Evolutionary conservation across 2,329 filamentous ascomycete species (phyloP), one percentile per base, ranked within the genome.

Genomic region (Paracoccidioides brasiliensis): DNA sequence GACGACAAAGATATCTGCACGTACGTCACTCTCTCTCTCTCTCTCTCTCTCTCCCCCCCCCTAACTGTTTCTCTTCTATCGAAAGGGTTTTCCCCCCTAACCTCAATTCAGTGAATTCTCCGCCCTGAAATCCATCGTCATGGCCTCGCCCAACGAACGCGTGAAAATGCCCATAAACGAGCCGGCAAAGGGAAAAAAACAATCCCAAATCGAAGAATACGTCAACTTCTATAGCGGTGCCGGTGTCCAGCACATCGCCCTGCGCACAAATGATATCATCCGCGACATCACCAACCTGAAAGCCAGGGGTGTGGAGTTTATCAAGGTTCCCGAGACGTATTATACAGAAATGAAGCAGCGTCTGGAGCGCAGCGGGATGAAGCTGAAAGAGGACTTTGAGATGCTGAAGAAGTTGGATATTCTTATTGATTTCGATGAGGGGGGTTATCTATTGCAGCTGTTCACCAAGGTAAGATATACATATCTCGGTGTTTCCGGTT

Each of bases 161-260:
- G 89, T 96, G 72, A 96, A 96, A 76, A 96, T 96, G 90, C 91
- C 91, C 65, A 95, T 97, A 80, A 96, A 96, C 76, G 90, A 96
- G 74, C 91, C 91, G 1, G 91, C 91, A 0, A 76, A 81, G 1
- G 91, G 90, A 57, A 93, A 93, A 76, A 91, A 88, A 73, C 88
- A 89, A 71, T 88, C 84, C 9, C 91, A 97, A 74, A 96, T 97
- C 63, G 90, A 96, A 71, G 91, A 96, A 74, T 90, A 85, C 68
- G 83, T 96, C 62, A 78, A 88, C 68, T 96, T 93, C 77, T 95
- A 95, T 76, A 82, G 85, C 52, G 91, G 91, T 0, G 77, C 90
- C 0, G 91, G 91, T 49, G 89, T 96, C 0, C 91, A 96, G 75
- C 91, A 96, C 74, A 93, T 96, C 62, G 91, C 90, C 10, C 81